A percentile compares a stretch with the other conserved stretches of the same genome.
These are phyloP conservation scores for Fusarium transvaalense DNA, from an alignment of 2,329 filamentous ascomycete species.

Conservation along the genomic window DNA sequence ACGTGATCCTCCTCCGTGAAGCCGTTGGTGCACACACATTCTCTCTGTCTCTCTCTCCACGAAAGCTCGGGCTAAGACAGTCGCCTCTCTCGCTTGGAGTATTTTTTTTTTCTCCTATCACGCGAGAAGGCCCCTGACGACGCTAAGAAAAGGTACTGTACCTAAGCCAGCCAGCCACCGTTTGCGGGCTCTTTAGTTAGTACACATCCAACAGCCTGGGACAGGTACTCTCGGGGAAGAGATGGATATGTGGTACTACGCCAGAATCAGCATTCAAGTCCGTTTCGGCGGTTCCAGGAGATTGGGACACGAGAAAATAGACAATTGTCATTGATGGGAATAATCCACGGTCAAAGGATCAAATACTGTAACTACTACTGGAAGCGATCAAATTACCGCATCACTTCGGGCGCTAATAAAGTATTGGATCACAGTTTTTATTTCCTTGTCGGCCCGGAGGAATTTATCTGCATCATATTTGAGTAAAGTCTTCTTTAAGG, in stretches of 20 bases:
- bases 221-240: not conserved
- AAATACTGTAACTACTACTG: too few species aligned
- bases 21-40: slow-evolving; percentile 8
- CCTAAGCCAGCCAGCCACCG: not conserved
- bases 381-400: slow-evolving; percentile 7
- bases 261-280: not conserved
- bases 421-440: not conserved
- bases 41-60: slow-evolving; percentile 5
- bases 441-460: slow-evolving; percentile 2
- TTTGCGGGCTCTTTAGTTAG: not conserved
- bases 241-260: not conserved
- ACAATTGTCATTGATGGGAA: not conserved
- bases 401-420: not conserved
- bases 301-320: not conserved
- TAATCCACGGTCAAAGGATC: not conserved
- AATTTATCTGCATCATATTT: not conserved
- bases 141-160: not conserved
- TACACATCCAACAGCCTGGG: not conserved
- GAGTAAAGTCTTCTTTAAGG: too few species aligned
- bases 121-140: not conserved
- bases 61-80: not conserved
- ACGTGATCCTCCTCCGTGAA: not conserved
- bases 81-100: too few species aligned
- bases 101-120: not conserved
- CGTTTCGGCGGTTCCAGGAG: not conserved